These are phyloP conservation scores for Russula brevipes DNA, from an alignment of 768 basidiomycete species.

Conservation along the genomic window DNA sequence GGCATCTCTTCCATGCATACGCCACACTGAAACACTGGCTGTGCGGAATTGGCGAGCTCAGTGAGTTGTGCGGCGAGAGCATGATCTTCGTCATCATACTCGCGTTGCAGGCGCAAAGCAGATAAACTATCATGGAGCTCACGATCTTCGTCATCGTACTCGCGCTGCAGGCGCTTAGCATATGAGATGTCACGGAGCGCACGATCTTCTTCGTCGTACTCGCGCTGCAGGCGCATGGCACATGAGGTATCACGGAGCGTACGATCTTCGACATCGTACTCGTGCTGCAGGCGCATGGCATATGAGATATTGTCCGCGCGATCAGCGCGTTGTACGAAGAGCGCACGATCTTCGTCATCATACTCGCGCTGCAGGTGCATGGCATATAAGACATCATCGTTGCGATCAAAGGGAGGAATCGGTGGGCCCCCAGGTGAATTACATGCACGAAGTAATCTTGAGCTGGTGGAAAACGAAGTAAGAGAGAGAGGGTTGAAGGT, in stretches of 20 bases:
- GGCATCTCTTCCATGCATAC: conserved; percentile 51
- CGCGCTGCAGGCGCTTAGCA: conserved; percentile 28
- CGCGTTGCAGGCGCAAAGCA: conserved; percentile 34
- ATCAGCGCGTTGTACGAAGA: conserved; percentile 35
- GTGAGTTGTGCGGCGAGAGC: conserved; percentile 35
- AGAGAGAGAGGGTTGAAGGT: neutral
- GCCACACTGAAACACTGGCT: conserved; percentile 44
- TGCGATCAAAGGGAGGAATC: conserved; percentile 19
- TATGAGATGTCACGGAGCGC: too few species aligned
- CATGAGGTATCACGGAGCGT: conserved; percentile 25
- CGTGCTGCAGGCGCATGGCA: conserved; percentile 32
- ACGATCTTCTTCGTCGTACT: too few species aligned
- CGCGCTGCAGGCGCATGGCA: too few species aligned
- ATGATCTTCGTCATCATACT: conserved; percentile 40
- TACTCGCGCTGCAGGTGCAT: conserved; percentile 35
- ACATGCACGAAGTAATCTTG: neutral
- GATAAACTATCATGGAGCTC: conserved; percentile 27
- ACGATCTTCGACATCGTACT: conserved; percentile 41
- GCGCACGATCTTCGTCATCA: conserved; percentile 38
- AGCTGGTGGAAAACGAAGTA: neutral
- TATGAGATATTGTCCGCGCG: conserved; percentile 24
- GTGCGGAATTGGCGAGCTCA: conserved; percentile 31
- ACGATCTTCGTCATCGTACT: conserved; percentile 41
- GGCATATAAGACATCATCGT: conserved; percentile 28
- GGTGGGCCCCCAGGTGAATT: neutral